Conservation (phyloP, 164 flowering plant genomes). For the Magnolia sinica region DNA sequence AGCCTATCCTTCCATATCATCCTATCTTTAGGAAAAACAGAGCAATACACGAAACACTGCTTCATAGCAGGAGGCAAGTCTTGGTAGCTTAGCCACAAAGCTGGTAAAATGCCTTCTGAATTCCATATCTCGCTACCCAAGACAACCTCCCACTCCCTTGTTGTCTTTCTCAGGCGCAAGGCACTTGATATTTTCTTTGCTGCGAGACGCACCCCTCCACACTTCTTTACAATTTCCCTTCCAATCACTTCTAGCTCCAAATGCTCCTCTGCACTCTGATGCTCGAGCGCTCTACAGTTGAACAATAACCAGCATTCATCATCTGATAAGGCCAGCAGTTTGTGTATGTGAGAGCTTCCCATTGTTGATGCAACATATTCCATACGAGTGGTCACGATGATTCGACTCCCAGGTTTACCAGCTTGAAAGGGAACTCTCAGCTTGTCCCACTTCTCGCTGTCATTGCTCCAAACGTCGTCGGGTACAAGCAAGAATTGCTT, state of each 20-base stretch:
- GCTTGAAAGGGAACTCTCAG: neutral
- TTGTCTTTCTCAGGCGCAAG: neutral
- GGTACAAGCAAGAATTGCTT: neutral
- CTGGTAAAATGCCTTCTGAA: neutral
- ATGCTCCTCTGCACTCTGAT: neutral
- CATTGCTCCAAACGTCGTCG: neutral
- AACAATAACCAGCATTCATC: constrained; percentile 3
- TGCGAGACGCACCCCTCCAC: constrained; percentile 2
- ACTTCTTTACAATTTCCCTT: constrained; percentile 6
- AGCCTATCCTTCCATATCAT: neutral
- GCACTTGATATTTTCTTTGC: neutral
- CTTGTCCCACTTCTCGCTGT: neutral
- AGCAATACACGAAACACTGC: constrained; percentile 12
- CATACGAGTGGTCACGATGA: constrained; percentile 9
- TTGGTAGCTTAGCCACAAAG: constrained; percentile 1
- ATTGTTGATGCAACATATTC: neutral
- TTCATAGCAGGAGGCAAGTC: constrained; percentile 5
- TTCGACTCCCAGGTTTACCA: constrained; percentile 4
- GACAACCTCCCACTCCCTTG: neutral
- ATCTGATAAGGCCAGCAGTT: neutral
- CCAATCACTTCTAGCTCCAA: neutral
- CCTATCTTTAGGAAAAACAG: constrained; percentile 11
- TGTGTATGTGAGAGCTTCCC: neutral
- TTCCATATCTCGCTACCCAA: neutral
- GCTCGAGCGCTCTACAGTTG: neutral